A percentile compares a stretch with the other conserved stretches of the same genome.
These are phyloP conservation scores for Solanum aculeatissimum DNA, from an alignment of 305 asterid species.

Conservation along the genomic window DNA sequence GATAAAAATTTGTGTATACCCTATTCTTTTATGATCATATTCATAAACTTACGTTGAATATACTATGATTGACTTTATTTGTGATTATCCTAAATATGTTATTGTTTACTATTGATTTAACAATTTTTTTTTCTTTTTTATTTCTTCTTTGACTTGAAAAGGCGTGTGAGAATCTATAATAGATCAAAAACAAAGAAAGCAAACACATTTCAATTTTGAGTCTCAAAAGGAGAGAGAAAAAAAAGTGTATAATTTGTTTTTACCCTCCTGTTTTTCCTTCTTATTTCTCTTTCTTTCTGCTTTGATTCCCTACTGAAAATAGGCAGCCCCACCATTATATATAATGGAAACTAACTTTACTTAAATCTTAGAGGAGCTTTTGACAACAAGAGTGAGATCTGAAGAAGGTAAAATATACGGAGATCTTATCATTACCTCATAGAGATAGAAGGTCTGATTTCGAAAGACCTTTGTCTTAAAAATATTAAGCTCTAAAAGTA, in stretches of 20 bases:
- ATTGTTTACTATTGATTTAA: not conserved
- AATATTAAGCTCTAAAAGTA: no score
- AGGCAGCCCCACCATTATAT: conserved; percentile 62
- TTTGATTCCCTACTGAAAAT: conserved; percentile 40
- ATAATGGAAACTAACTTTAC: conserved; percentile 45
- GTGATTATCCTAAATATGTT: not conserved
- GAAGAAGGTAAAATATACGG: accelerated
- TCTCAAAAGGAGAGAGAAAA: conserved; percentile 80
- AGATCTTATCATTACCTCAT: no score
- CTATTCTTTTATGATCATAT: not conserved
- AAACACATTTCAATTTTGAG: conserved; percentile 40
- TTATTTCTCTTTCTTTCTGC: conserved; percentile 3
- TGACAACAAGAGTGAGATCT: not conserved
- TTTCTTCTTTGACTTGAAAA: conserved; percentile 68
- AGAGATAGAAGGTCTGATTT: no score
- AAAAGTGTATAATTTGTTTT: conserved; percentile 65
- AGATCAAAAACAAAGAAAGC: conserved; percentile 62
- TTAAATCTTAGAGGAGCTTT: conserved; percentile 26
- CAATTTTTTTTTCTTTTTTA: not conserved
- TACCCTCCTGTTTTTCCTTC: conserved; percentile 36
- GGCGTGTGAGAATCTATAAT: conserved; percentile 40
- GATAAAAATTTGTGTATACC: not conserved
- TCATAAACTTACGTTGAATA: no score
- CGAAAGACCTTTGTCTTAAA: accelerated
- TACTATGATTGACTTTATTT: not conserved